phyloP scores from a whole-genome alignment of 225 moss, liverwort and hornwort species.

The Bryum argenteum region DNA sequence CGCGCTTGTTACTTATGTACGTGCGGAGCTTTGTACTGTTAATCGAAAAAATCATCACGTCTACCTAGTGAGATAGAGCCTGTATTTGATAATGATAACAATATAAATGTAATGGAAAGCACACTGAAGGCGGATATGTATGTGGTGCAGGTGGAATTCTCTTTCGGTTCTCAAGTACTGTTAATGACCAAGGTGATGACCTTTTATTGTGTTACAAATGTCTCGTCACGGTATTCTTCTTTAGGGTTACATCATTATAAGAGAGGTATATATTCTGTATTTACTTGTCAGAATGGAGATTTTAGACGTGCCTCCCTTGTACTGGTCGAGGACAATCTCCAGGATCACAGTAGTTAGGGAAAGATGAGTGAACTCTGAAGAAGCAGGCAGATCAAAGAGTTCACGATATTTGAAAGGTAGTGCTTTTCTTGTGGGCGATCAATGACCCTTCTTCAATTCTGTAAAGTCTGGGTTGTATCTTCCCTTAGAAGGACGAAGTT shows the following conservation, averaged over 20 bases:
- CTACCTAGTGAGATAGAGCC: not conserved
- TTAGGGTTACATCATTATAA: constrained; percentile 7
- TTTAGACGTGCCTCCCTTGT: not conserved
- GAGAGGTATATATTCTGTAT: constrained; percentile 19
- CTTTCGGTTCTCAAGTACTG: not conserved
- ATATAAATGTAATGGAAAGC: too few relatives aligned
- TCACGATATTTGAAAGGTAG: constrained; percentile 21
- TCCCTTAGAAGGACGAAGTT: constrained; percentile 16
- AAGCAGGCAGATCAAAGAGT: not conserved
- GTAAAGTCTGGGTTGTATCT: constrained; percentile 21
- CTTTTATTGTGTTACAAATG: constrained; percentile 9
- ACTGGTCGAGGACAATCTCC: constrained; percentile 9
- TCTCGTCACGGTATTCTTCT: constrained; percentile 16
- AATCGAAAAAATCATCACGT: not conserved
- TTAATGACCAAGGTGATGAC: constrained; percentile 15
- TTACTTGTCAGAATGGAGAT: constrained; percentile 11
- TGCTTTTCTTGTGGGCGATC: constrained; percentile 8
- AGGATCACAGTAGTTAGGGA: constrained; percentile 13
- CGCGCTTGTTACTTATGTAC: not conserved
- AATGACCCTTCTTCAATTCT: constrained; percentile 13
- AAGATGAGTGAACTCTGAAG: constrained; percentile 14
- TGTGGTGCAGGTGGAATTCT: constrained; percentile 21
- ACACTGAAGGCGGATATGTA: not conserved
- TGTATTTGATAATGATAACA: not conserved
- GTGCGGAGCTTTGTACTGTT: not conserved